A percentile compares a stretch with the other conserved stretches of the same genome.
phyloP scores from a whole-genome alignment of 2,329 filamentous ascomycete genomes.

The Sporothrix pallida region DNA sequence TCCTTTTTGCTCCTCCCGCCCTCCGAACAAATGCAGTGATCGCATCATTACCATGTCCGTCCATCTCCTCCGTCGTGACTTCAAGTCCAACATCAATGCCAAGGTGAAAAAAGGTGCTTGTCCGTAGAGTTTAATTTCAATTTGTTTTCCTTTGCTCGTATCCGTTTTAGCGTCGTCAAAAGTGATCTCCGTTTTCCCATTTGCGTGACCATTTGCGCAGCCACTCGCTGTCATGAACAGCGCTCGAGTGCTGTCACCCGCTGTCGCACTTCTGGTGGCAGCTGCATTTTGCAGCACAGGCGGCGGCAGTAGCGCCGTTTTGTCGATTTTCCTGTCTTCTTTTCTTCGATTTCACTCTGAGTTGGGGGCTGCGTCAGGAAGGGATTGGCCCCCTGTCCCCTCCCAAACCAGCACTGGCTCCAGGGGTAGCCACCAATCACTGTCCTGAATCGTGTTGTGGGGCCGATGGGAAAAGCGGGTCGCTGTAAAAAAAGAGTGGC shows the following conservation, averaged over 20 bases:
- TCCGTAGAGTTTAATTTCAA: not conserved
- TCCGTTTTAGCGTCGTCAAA: constrained; percentile 10
- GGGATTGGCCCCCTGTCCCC: constrained; percentile 1
- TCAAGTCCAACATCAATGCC: no score
- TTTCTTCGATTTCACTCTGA: not conserved
- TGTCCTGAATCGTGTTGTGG: not conserved
- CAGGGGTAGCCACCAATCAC: constrained; percentile 29
- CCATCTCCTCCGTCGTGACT: not conserved
- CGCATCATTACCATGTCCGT: constrained; percentile 21
- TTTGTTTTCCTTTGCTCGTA: not conserved
- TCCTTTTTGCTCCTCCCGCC: not conserved
- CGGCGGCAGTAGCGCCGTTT: constrained; percentile 26
- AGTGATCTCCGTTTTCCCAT: constrained; percentile 6
- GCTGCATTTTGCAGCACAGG: not conserved
- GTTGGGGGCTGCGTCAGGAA: constrained; percentile 19
- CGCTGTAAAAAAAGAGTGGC: not conserved
- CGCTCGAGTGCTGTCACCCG: not conserved
- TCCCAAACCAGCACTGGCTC: constrained; percentile 27
- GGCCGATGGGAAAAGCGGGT: constrained; percentile 15
- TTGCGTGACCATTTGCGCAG: constrained; percentile 11
- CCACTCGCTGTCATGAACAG: constrained; percentile 6
- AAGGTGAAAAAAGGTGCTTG: not conserved
- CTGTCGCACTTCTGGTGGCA: not conserved
- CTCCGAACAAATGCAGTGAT: not conserved
- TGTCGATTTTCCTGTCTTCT: no score